Percentiles rank a stretch among this genome's conserved stretches.
Conservation (phyloP, 139 green algal species). For the Raphidocelis subcapitata region DNA sequence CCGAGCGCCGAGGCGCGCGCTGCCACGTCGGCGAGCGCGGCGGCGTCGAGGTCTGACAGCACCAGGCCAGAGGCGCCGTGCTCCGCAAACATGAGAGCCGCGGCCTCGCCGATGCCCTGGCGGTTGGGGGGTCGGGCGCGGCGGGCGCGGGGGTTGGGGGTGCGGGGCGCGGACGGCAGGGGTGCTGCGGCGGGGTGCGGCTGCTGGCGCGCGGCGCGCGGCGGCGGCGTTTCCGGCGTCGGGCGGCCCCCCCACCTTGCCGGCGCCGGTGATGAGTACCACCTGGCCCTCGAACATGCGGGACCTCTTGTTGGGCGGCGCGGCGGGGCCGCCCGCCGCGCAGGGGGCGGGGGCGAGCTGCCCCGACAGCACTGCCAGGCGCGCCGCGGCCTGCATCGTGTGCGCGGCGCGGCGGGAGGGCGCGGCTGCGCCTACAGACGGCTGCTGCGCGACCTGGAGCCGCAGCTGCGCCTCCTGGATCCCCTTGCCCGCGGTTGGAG, state of each 20-base stretch:
- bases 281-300: conserved; percentile 55
- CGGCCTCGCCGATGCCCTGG: conserved; percentile 70
- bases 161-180: background rate
- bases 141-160: background rate
- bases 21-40: conserved; percentile 24
- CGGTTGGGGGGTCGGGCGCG: conserved; percentile 35
- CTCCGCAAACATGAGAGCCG: conserved; percentile 64
- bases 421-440: too few species aligned
- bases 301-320: too few species aligned
- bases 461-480: too few species aligned
- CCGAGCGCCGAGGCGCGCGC: conserved; percentile 16
- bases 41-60: conserved; percentile 68
- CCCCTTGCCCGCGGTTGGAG: too few species aligned
- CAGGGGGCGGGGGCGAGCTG: too few species aligned
- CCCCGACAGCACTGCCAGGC: too few species aligned
- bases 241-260: conserved; percentile 7
- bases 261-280: conserved; percentile 75
- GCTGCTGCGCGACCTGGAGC: too few species aligned
- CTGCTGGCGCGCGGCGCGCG: background rate
- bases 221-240: background rate
- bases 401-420: too few species aligned
- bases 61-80: conserved; percentile 70
- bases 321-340: too few species aligned
- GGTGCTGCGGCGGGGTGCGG: background rate
- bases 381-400: too few species aligned